These are phyloP conservation scores for Setaria italica DNA, from an alignment of 202 grass and related monocot genomes.

Conservation along the genomic window DNA sequence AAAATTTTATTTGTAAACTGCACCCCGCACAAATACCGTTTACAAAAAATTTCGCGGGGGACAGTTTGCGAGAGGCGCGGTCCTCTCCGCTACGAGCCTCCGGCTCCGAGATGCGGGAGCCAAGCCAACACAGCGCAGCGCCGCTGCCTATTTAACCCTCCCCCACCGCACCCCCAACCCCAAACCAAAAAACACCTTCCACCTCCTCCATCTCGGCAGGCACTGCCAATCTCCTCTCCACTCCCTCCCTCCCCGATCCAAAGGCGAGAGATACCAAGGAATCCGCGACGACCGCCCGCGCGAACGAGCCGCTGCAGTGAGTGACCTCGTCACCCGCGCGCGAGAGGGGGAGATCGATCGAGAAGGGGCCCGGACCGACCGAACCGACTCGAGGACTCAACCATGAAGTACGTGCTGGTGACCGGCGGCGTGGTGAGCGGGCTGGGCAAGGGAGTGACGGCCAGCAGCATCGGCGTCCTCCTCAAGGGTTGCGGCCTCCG, in stretches of 20 bases:
- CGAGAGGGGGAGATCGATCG: background rate
- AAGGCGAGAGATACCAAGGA: background rate
- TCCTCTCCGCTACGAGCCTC: background rate
- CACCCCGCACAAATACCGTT: background rate
- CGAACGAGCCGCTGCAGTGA: background rate
- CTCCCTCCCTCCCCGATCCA: background rate
- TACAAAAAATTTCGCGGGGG: background rate
- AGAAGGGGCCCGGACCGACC: background rate
- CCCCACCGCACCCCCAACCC: slow-evolving; percentile 15
- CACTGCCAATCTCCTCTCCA: background rate
- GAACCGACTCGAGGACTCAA: background rate
- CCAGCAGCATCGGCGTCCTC: slow-evolving; percentile 87
- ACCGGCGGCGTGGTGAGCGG: slow-evolving; percentile 90
- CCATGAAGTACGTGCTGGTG: slow-evolving; percentile 92
- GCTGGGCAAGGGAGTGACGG: slow-evolving; percentile 87
- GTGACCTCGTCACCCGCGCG: background rate
- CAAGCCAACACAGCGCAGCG: no score
- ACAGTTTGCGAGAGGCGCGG: background rate
- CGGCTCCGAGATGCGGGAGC: background rate
- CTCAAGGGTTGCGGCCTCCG: slow-evolving; percentile 91
- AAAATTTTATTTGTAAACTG: background rate
- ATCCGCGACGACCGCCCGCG: background rate
- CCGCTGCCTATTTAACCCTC: slow-evolving; percentile 47
- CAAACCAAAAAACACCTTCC: slow-evolving; percentile 38
- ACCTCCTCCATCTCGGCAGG: background rate